A percentile compares a stretch with the other conserved stretches of the same genome.
Evolutionary conservation across 1,139 yeast genomes (phyloP).

Genomic region (Taiozyma sp.): DNA sequence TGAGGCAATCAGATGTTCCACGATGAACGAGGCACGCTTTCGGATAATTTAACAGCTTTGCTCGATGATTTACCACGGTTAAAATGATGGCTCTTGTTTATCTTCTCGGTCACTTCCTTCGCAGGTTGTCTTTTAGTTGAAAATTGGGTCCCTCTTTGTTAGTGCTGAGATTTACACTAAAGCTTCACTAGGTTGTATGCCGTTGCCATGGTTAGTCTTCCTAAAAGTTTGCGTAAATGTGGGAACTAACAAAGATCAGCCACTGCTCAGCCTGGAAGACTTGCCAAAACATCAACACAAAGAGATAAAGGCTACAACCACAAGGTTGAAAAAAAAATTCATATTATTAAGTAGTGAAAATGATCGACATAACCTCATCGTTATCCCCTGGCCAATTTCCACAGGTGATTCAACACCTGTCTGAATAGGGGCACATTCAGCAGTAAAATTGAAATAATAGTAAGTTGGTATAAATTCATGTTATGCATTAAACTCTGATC

Average conservation of each 20-base stretch:
- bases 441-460: background rate
- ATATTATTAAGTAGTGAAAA: background rate
- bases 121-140: background rate
- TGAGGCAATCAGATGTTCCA: background rate
- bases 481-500: background rate
- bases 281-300: background rate
- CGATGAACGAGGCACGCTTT: background rate
- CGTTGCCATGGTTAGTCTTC: background rate
- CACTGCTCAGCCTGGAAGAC: too few species aligned
- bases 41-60: background rate
- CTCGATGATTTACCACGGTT: background rate
- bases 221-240: background rate
- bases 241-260: background rate
- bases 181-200: background rate
- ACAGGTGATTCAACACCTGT: background rate
- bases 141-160: background rate
- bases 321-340: background rate
- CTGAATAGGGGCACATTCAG: background rate
- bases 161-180: background rate
- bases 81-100: background rate
- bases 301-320: background rate
- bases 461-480: constrained; percentile 1
- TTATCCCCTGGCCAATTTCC: background rate
- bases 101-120: background rate
- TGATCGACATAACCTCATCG: background rate